Conservation (phyloP, 2,329 filamentous ascomycete species). For the Kalmusia sp. region DNA sequence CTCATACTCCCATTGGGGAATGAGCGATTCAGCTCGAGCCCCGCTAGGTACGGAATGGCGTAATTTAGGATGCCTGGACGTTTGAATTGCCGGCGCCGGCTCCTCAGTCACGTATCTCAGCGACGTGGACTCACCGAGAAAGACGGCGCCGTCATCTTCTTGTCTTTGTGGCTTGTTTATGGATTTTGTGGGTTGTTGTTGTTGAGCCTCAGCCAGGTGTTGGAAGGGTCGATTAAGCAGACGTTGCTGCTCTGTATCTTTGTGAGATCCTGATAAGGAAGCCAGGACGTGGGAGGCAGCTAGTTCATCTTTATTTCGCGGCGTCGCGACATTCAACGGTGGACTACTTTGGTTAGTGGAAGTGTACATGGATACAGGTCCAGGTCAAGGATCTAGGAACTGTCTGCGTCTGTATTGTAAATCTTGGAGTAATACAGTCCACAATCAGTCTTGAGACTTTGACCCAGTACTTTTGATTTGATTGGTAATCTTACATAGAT, state of each 20-base stretch:
- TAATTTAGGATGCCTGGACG: constrained; percentile 24
- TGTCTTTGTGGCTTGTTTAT: constrained; percentile 22
- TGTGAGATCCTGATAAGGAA: constrained; percentile 29
- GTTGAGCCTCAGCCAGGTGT: constrained; percentile 21
- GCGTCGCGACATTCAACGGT: constrained; percentile 7
- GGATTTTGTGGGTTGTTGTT: constrained; percentile 16
- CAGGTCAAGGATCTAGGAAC: no score
- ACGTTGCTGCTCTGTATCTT: constrained; percentile 15
- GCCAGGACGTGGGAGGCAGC: constrained; percentile 37
- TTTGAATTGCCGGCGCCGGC: constrained; percentile 41
- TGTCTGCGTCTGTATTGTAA: no score
- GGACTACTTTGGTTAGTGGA: constrained; percentile 9
- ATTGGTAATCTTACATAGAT: neutral
- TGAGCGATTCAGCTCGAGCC: constrained; percentile 42
- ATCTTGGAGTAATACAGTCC: no score
- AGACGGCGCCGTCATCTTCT: constrained; percentile 39
- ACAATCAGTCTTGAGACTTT: no score
- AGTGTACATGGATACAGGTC: no score
- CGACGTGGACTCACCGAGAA: constrained; percentile 57
- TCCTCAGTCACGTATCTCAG: constrained; percentile 56
- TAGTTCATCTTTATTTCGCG: constrained; percentile 36
- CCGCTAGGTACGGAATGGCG: constrained; percentile 44
- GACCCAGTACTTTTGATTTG: neutral
- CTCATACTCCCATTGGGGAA: constrained; percentile 45
- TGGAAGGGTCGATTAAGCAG: constrained; percentile 24